phyloP scores from a whole-genome alignment of 495 filamentous ascomycete genomes.

The Aspergillus mulundensis region DNA sequence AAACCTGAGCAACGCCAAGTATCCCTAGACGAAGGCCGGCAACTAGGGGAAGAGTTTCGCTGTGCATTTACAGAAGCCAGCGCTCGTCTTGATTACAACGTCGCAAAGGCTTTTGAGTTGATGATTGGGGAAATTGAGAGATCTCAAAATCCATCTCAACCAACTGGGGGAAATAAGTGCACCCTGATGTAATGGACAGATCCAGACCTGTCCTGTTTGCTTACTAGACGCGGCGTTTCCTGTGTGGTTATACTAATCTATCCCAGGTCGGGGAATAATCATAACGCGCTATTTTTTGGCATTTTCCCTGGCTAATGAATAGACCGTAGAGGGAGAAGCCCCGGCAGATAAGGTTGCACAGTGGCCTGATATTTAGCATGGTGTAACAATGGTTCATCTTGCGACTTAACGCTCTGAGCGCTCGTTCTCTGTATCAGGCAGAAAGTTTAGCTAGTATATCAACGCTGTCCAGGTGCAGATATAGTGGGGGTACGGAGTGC shows the following conservation, averaged over 20 bases:
- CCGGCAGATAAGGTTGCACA: too few species aligned
- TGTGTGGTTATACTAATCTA: background rate
- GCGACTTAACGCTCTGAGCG: too few species aligned
- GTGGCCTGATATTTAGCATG: too few species aligned
- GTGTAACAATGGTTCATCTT: too few species aligned
- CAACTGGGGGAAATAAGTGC: conserved; percentile 75
- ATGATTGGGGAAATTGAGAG: conserved; percentile 96
- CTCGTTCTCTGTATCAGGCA: too few species aligned
- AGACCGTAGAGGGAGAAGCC: too few species aligned
- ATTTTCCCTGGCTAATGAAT: background rate
- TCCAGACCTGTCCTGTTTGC: background rate
- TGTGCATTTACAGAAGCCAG: conserved; percentile 95
- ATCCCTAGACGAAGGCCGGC: conserved; percentile 72
- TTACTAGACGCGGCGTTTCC: background rate
- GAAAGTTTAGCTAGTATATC: too few species aligned
- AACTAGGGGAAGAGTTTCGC: conserved; percentile 76
- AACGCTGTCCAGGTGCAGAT: too few species aligned
- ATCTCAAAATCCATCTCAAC: conserved; percentile 82
- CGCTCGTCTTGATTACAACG: conserved; percentile 90
- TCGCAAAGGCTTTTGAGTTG: conserved; percentile 86
- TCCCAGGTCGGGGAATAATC: background rate
- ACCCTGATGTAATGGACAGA: conserved; percentile 61
- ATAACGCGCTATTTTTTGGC: background rate
- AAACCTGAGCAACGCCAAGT: conserved; percentile 92
- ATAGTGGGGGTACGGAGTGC: too few species aligned